A percentile compares a stretch with the other conserved stretches of the same genome.
Conservation (phyloP, 768 basidiomycete genomes). For the Leccinum rimulosum region DNA sequence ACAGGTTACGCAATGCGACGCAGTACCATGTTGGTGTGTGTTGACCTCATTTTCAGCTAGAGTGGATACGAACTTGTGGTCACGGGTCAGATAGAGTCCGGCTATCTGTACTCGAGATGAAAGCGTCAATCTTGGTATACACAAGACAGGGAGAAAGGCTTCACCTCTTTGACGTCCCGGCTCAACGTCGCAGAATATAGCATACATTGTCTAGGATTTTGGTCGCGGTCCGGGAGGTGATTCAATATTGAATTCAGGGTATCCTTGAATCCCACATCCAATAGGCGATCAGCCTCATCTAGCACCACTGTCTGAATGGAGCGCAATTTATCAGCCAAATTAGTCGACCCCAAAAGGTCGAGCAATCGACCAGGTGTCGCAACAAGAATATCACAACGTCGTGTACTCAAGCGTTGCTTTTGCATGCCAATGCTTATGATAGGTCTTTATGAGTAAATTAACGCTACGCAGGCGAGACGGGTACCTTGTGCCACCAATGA, state of each 20-base stretch:
- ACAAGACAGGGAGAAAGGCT: constrained; percentile 2
- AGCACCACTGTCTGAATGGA: constrained; percentile 50
- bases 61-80: constrained; percentile 53
- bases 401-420: constrained; percentile 25
- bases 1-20: neutral
- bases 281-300: constrained; percentile 73
- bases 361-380: constrained; percentile 76
- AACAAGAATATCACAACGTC: constrained; percentile 54
- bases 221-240: constrained; percentile 40
- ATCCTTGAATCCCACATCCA: constrained; percentile 71
- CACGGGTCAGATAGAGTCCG: constrained; percentile 22
- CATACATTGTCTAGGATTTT: constrained; percentile 61
- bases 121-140: neutral
- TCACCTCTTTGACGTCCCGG: constrained; percentile 57
- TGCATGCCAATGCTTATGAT: constrained; percentile 23
- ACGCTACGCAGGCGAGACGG: neutral
- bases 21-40: constrained; percentile 57
- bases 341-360: constrained; percentile 58
- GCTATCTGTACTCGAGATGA: constrained; percentile 21
- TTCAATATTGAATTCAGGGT: constrained; percentile 63
- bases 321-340: constrained; percentile 36
- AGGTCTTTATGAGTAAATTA: constrained; percentile 2
- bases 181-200: constrained; percentile 76
- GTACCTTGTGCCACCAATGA: constrained; percentile 58
- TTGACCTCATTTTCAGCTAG: constrained; percentile 55